Base-by-base conservation (phyloP, 495 filamentous ascomycete species). In the Rhypophila decipiens region DNA sequence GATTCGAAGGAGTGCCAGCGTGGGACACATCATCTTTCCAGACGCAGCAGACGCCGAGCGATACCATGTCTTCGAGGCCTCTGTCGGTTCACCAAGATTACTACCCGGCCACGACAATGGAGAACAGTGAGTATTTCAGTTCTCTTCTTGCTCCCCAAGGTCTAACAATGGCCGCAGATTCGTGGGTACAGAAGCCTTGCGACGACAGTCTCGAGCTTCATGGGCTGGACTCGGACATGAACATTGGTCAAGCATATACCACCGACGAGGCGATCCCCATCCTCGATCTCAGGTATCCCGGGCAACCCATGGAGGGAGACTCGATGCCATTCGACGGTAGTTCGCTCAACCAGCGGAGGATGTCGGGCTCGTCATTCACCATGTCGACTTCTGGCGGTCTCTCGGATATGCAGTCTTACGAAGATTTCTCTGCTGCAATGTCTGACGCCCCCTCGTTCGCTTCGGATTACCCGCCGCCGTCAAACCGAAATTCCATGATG, bases 281-380 rank as follows among this genome's bases (percentile, higher is more conserved):
- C 35, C 63, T 77, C 19, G 75, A 78, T 48, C 58, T 78, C 40
- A 57, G 73, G 46, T 76, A 70, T 50, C 42, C 63, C 3, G 61
- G 66, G 0, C 55, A 59, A 17, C 66, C 59, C 7, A 56, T 68
- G 44, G 71, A 74, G 9, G 59, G 63, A 37, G 71, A 74, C 5
- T 35, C 55, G 19, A 53, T 70, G 47, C 56, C 55, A 8, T 70
- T 69, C 39, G 72, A 76, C 24, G 18, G 36, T 7, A 58, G 52
- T 10, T 63, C 58, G 12, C 50, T 69, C 19, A 64, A 72, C 35
- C 70, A 69, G 15, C 67, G 75, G 43, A 68, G 75, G 44, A 78
- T 78, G 73, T 80, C 75, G 20, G 75, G 76, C 15, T 80, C 75
- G 24, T 80, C 75, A 2, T 80, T 78, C 49, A 75, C 75, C 29